A percentile compares a stretch with the other conserved stretches of the same genome.
Conservation (phyloP, 208 protist genomes). For the Leishmania lainsoni region DNA sequence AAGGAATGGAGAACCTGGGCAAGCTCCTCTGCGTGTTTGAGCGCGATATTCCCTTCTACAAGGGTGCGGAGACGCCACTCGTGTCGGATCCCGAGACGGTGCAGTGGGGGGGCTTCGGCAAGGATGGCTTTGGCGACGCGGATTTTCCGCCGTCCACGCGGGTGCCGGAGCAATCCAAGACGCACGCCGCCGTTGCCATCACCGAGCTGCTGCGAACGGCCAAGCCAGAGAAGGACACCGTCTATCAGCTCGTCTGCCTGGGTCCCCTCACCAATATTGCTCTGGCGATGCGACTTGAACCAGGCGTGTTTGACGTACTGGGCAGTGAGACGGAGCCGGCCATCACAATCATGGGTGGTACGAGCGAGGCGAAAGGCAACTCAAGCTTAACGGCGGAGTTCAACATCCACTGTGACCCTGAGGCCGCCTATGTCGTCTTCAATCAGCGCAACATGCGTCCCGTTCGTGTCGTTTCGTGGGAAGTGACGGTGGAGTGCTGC, state of each 20-base stretch:
- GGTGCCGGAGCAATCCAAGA: slow-evolving; percentile 38
- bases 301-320: slow-evolving; percentile 56
- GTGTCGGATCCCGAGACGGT: slow-evolving; percentile 70
- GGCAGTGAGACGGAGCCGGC: slow-evolving; percentile 68
- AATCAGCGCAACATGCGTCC: slow-evolving; percentile 57
- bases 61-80: slow-evolving; percentile 62
- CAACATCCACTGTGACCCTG: slow-evolving; percentile 87
- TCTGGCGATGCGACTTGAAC: slow-evolving; percentile 67
- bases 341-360: slow-evolving; percentile 79
- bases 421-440: slow-evolving; percentile 83
- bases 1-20: slow-evolving; percentile 80
- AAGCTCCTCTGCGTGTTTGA: slow-evolving; percentile 80
- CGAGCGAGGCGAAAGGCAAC: slow-evolving; percentile 79
- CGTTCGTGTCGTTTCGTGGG: slow-evolving; percentile 71
- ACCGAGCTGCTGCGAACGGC: slow-evolving; percentile 53
- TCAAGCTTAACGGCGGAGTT: slow-evolving; percentile 83
- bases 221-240: slow-evolving; percentile 37
- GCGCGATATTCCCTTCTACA: slow-evolving; percentile 76
- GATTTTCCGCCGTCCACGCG: slow-evolving; percentile 51
- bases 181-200: slow-evolving; percentile 66
- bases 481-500: slow-evolving; percentile 77
- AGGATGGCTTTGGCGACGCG: slow-evolving; percentile 80
- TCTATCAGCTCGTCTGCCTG: slow-evolving; percentile 73
- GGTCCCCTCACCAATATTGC: slow-evolving; percentile 83
- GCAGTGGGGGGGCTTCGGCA: slow-evolving; percentile 79